These are phyloP conservation scores for Scenedesmus sp. DNA, from an alignment of 163 green algal species.

Conservation along the genomic window DNA sequence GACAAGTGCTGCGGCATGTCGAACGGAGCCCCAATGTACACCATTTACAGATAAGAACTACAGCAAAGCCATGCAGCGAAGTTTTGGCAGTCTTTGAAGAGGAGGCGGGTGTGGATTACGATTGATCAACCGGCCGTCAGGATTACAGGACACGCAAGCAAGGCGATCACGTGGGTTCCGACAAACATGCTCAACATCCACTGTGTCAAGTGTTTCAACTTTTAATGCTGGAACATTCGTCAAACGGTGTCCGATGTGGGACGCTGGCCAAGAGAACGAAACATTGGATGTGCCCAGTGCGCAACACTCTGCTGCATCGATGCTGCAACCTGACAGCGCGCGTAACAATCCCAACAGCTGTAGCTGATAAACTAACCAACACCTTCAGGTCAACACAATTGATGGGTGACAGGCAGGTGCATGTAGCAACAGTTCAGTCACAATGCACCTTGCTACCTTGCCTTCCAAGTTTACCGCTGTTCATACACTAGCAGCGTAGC, in stretches of 20 bases:
- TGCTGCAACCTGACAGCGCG: background rate
- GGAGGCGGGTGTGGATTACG: background rate
- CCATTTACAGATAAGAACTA: too few relatives aligned
- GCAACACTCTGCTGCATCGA: background rate
- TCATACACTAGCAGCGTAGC: slow-evolving; percentile 46
- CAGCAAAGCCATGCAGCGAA: background rate
- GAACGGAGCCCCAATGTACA: too few relatives aligned
- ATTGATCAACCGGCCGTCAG: background rate
- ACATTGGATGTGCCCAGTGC: background rate
- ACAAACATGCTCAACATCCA: too few relatives aligned
- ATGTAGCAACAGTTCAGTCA: too few relatives aligned
- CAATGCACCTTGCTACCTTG: too few relatives aligned
- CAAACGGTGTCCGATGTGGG: too few relatives aligned
- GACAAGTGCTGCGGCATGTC: too few relatives aligned
- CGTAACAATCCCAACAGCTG: background rate
- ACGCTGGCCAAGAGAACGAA: background rate
- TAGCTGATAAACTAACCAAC: too few relatives aligned
- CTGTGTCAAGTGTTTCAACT: too few relatives aligned
- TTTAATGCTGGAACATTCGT: too few relatives aligned
- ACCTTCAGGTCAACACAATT: too few relatives aligned
- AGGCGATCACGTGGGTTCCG: background rate
- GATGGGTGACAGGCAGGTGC: too few relatives aligned
- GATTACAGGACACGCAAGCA: background rate
- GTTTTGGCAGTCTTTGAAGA: background rate
- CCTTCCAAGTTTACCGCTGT: background rate